Conservation (phyloP, 805 yeast species). For the Spathaspora gorwiae region DNA sequence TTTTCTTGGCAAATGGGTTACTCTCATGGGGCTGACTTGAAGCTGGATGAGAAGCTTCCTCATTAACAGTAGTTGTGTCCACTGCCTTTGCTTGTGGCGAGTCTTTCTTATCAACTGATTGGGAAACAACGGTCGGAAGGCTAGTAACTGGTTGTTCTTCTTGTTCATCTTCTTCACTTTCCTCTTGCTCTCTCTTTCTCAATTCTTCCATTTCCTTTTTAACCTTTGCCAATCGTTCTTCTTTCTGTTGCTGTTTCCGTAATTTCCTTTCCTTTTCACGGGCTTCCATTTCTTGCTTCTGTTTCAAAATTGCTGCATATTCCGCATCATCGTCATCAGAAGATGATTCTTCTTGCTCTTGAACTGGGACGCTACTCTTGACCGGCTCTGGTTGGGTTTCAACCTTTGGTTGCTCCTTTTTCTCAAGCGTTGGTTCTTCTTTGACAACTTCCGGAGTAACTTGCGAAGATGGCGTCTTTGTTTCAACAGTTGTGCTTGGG, state of each 20-base stretch:
- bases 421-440: neutral
- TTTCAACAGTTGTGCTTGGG: slow-evolving; percentile 2
- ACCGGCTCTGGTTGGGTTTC: slow-evolving; percentile 5
- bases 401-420: neutral
- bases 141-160: slow-evolving; percentile 18
- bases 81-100: neutral
- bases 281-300: slow-evolving; percentile 41
- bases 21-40: slow-evolving; percentile 28
- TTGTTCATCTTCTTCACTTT: slow-evolving; percentile 31
- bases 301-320: slow-evolving; percentile 45
- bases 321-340: slow-evolving; percentile 43
- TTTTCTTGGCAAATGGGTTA: slow-evolving; percentile 47
- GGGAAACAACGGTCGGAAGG: slow-evolving; percentile 19
- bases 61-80: slow-evolving; percentile 1
- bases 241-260: slow-evolving; percentile 55
- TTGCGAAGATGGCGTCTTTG: slow-evolving; percentile 1
- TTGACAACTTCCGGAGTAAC: neutral
- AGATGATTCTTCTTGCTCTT: slow-evolving; percentile 16
- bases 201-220: slow-evolving; percentile 57
- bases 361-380: neutral
- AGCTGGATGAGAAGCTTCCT: slow-evolving; percentile 4
- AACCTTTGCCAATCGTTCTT: slow-evolving; percentile 53
- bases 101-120: neutral
- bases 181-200: slow-evolving; percentile 24
- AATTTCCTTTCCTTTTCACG: slow-evolving; percentile 39